phyloP scores from a whole-genome alignment of 352 stramenopile species.

The Globisporangium cederbergense region DNA sequence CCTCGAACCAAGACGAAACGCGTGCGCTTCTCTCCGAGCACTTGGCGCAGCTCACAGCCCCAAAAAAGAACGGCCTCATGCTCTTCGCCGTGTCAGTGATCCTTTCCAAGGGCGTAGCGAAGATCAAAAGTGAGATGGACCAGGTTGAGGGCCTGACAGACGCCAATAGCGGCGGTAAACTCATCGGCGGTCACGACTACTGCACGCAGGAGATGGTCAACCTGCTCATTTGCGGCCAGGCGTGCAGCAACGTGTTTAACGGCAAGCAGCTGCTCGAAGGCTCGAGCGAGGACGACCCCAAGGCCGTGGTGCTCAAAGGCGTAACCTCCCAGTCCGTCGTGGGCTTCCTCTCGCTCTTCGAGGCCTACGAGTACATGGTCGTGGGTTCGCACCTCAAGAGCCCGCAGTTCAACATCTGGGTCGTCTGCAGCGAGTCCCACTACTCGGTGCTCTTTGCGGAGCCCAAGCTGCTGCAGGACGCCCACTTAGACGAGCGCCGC shows the following conservation, averaged over 20 bases:
- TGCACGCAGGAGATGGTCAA: conserved; percentile 96
- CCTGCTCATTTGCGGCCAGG: conserved; percentile 90
- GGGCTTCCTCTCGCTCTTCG: conserved; percentile 91
- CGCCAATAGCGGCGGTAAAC: conserved; percentile 30
- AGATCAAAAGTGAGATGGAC: conserved; percentile 86
- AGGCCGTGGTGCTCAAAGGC: conserved; percentile 63
- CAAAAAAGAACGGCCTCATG: conserved; percentile 64
- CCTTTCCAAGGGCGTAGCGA: conserved; percentile 52
- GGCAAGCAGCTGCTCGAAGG: conserved; percentile 80
- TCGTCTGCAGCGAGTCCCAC: conserved; percentile 91
- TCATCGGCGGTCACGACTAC: conserved; percentile 88
- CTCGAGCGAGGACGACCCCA: conserved; percentile 51
- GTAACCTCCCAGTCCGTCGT: conserved; percentile 49
- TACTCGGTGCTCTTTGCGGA: conserved; percentile 88
- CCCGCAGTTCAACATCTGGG: conserved; percentile 79
- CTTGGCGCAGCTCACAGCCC: conserved; percentile 44
- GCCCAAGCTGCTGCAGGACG: conserved; percentile 22
- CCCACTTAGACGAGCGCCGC: conserved; percentile 23
- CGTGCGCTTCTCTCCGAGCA: conserved; percentile 29
- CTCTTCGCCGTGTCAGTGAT: conserved; percentile 69
- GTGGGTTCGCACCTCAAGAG: conserved; percentile 82
- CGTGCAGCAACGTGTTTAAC: conserved; percentile 94
- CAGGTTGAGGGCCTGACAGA: conserved; percentile 38
- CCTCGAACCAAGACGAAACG: conserved; percentile 31
- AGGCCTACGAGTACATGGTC: conserved; percentile 87